Evolutionary conservation across 192 early-diverging fungal species (phyloP).

Genomic region (Spinellus fusiger): DNA sequence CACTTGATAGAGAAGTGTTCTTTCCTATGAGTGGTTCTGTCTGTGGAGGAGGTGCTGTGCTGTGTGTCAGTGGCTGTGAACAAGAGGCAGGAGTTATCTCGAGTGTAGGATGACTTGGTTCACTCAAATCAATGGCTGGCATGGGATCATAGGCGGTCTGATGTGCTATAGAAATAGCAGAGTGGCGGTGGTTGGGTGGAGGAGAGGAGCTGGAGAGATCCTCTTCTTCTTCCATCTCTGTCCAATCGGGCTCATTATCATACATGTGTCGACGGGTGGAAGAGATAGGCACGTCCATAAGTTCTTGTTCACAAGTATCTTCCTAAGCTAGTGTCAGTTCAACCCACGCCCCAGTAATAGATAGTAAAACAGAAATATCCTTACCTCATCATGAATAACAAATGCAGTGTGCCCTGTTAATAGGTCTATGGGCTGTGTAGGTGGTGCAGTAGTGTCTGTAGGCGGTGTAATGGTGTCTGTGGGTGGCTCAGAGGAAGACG

Average conservation of each 20-base stretch:
- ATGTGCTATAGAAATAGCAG: too few species aligned
- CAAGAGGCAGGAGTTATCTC: neutral
- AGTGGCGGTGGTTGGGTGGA: neutral
- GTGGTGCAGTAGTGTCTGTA: too few species aligned
- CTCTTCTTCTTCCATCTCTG: conserved; percentile 12
- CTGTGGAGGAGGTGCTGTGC: neutral
- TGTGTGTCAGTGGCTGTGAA: neutral
- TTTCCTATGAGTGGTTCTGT: neutral
- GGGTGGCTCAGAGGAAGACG: neutral
- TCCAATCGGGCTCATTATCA: conserved; percentile 20
- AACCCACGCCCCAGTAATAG: too few species aligned
- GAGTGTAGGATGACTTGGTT: neutral
- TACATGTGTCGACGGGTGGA: neutral
- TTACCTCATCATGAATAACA: too few species aligned
- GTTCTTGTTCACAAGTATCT: neutral
- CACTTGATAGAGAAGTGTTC: neutral
- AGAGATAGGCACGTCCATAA: neutral
- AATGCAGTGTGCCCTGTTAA: too few species aligned
- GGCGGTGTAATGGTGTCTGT: neutral
- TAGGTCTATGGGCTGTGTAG: too few species aligned
- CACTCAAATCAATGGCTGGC: neutral
- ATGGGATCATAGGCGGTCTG: neutral
- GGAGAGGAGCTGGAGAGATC: neutral
- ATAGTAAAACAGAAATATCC: too few species aligned
- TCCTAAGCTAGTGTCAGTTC: too few species aligned